A percentile compares a stretch with the other conserved stretches of the same genome.
phyloP scores from a whole-genome alignment of 495 filamentous ascomycete species.

The Glonium stellatum region DNA sequence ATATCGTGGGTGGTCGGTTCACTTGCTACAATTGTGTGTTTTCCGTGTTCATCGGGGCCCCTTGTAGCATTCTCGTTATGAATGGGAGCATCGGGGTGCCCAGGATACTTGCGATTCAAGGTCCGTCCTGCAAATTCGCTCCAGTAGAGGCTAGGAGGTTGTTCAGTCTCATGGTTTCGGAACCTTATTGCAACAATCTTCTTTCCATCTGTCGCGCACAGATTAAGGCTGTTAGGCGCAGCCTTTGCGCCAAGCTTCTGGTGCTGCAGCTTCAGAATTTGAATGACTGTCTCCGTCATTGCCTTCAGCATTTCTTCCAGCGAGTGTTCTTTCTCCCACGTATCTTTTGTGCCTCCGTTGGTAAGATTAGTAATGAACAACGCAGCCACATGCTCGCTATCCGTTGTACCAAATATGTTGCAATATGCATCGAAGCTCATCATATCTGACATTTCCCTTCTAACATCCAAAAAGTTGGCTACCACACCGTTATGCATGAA shows the following conservation, averaged over 20 bases:
- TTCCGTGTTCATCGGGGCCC: slow-evolving; percentile 34
- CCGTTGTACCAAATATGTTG: slow-evolving; percentile 43
- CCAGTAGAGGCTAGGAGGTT: slow-evolving; percentile 46
- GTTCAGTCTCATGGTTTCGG: slow-evolving; percentile 42
- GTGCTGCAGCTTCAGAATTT: slow-evolving; percentile 40
- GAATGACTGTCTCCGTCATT: slow-evolving; percentile 37
- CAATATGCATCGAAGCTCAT: slow-evolving; percentile 41
- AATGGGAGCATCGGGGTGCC: slow-evolving; percentile 35
- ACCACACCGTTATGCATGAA: slow-evolving; percentile 49
- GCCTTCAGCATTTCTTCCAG: slow-evolving; percentile 37
- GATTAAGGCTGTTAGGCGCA: slow-evolving; percentile 25
- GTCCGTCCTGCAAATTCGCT: slow-evolving; percentile 42
- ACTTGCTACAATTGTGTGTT: slow-evolving; percentile 46
- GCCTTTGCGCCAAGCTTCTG: slow-evolving; percentile 33
- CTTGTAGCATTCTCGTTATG: slow-evolving; percentile 31
- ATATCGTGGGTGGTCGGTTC: slow-evolving; percentile 45
- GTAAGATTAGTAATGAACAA: slow-evolving; percentile 46
- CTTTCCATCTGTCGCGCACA: slow-evolving; percentile 28
- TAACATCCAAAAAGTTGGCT: slow-evolving; percentile 39
- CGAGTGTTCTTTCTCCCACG: slow-evolving; percentile 39
- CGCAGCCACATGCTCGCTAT: slow-evolving; percentile 46
- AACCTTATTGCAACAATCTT: slow-evolving; percentile 42
- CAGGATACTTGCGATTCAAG: slow-evolving; percentile 44
- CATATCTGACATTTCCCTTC: slow-evolving; percentile 36
- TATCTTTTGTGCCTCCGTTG: slow-evolving; percentile 17